These are phyloP conservation scores for Mycena maculata DNA, from an alignment of 768 basidiomycete genomes.

Conservation along the genomic window DNA sequence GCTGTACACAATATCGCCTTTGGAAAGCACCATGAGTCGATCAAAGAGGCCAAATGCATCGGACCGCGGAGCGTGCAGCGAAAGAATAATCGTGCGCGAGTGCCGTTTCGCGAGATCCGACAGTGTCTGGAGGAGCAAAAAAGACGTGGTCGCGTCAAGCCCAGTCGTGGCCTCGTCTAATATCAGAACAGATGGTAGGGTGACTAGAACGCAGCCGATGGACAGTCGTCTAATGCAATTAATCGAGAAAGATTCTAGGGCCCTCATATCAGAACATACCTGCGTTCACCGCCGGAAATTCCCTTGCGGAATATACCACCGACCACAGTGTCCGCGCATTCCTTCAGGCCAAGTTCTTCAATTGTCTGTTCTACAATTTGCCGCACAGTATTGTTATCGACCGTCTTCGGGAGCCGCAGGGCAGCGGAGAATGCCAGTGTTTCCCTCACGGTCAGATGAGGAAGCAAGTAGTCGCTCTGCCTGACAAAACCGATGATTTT, in stretches of 20 bases:
- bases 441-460: constrained; percentile 53
- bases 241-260: neutral
- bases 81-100: constrained; percentile 54
- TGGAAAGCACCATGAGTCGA: constrained; percentile 54
- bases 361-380: constrained; percentile 58
- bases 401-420: constrained; percentile 49
- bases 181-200: constrained; percentile 56
- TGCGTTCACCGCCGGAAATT: constrained; percentile 60
- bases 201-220: constrained; percentile 59
- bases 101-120: constrained; percentile 43
- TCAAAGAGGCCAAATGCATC: constrained; percentile 61
- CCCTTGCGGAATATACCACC: constrained; percentile 57
- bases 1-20: constrained; percentile 55
- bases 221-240: constrained; percentile 43
- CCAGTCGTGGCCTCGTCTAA: constrained; percentile 52
- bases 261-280: constrained; percentile 25
- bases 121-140: constrained; percentile 44
- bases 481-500: constrained; percentile 52
- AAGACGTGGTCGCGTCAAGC: constrained; percentile 43
- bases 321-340: constrained; percentile 56
- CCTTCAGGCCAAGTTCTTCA: constrained; percentile 54
- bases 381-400: constrained; percentile 39
- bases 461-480: constrained; percentile 53
- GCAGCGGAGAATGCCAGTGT: constrained; percentile 51
- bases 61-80: constrained; percentile 60